Evolutionary conservation across 805 yeast species (phyloP).

Genomic region (Starmerella sirachaensis): DNA sequence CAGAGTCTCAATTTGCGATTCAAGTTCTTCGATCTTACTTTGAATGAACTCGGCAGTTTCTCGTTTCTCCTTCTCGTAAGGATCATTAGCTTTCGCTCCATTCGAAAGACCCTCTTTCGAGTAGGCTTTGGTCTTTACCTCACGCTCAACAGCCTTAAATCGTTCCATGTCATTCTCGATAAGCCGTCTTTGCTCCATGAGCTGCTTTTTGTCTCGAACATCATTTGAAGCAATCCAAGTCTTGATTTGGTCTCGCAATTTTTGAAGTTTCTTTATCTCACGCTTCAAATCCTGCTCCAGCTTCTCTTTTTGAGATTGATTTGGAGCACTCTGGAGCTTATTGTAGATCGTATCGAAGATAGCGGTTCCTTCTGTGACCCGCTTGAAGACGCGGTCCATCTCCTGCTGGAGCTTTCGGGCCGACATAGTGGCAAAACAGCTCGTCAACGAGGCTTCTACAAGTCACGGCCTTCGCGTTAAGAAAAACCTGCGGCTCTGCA

Average conservation of each 20-base stretch:
- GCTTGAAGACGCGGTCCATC: slow-evolving; percentile 84
- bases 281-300: slow-evolving; percentile 79
- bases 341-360: slow-evolving; percentile 79
- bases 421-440: slow-evolving; percentile 22
- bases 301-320: slow-evolving; percentile 83
- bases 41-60: slow-evolving; percentile 62
- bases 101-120: slow-evolving; percentile 74
- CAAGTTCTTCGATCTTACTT: slow-evolving; percentile 63
- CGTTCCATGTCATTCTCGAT: slow-evolving; percentile 75
- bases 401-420: slow-evolving; percentile 36
- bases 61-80: slow-evolving; percentile 65
- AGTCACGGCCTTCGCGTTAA: slow-evolving; percentile 2
- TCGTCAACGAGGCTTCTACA: neutral
- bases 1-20: slow-evolving; percentile 63
- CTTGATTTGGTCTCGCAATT: slow-evolving; percentile 88
- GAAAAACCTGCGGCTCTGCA: no score
- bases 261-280: slow-evolving; percentile 87
- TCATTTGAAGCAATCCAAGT: slow-evolving; percentile 88
- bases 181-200: slow-evolving; percentile 60
- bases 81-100: slow-evolving; percentile 49
- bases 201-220: slow-evolving; percentile 74
- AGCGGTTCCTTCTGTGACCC: slow-evolving; percentile 81
- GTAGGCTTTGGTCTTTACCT: slow-evolving; percentile 86
- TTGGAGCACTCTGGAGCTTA: slow-evolving; percentile 68
- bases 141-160: slow-evolving; percentile 86